A percentile compares a stretch with the other conserved stretches of the same genome.
phyloP scores from a whole-genome alignment of 192 early-diverging fungal genomes.

The Radiomyces spectabilis region DNA sequence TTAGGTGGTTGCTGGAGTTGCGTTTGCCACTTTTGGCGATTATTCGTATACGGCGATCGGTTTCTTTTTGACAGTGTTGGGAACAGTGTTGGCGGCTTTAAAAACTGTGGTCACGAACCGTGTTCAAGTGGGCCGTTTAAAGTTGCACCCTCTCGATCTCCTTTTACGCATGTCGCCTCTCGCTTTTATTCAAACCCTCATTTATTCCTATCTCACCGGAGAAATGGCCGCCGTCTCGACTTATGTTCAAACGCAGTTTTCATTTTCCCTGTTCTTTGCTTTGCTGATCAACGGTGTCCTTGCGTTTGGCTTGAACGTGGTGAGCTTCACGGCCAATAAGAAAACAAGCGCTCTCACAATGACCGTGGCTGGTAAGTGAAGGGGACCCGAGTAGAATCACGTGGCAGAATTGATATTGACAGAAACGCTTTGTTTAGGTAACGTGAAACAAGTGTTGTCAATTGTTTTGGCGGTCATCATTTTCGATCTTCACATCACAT shows the following conservation, averaged over 20 bases:
- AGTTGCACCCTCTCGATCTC: conserved; percentile 60
- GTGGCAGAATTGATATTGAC: not conserved
- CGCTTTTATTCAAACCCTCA: conserved; percentile 31
- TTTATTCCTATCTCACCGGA: conserved; percentile 37
- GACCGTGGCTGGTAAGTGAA: conserved; percentile 42
- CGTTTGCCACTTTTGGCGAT: conserved; percentile 61
- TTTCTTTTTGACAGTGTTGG: conserved; percentile 57
- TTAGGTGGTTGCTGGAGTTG: conserved; percentile 55
- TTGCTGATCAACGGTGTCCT: conserved; percentile 54
- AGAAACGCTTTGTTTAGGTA: conserved; percentile 33
- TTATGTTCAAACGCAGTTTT: conserved; percentile 6
- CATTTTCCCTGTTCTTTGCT: conserved; percentile 20
- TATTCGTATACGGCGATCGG: conserved; percentile 51
- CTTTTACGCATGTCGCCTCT: conserved; percentile 55
- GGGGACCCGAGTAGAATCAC: not conserved
- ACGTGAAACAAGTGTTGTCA: conserved; percentile 70
- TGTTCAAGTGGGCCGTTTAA: conserved; percentile 54
- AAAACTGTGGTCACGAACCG: conserved; percentile 67
- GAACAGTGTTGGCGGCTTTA: conserved; percentile 55
- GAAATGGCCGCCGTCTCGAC: conserved; percentile 27
- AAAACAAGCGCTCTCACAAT: conserved; percentile 60
- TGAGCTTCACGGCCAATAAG: conserved; percentile 59
- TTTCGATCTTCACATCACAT: conserved; percentile 49
- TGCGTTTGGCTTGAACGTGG: conserved; percentile 62
- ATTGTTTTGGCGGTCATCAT: conserved; percentile 54